Evolutionary conservation across 2,329 filamentous ascomycete species (phyloP).

Genomic region (Sclerotinia subarctica): DNA sequence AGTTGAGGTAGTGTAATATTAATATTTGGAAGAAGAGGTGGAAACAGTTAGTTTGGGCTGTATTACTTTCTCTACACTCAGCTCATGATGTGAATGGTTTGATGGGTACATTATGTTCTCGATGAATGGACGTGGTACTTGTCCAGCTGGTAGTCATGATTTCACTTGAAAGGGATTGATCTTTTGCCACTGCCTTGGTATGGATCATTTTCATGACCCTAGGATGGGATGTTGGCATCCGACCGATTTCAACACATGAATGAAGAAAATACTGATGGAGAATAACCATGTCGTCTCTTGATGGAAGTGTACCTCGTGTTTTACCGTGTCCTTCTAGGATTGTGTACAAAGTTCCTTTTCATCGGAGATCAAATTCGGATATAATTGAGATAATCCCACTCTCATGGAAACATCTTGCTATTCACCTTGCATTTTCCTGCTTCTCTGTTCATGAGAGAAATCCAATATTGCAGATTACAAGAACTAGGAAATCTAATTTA

Average conservation of each 20-base stretch:
- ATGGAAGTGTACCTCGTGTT: not conserved
- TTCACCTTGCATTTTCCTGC: too few relatives aligned
- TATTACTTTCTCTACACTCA: not conserved
- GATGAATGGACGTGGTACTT: not conserved
- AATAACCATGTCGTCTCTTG: not conserved
- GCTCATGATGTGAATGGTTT: not conserved
- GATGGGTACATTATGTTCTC: not conserved
- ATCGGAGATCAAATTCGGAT: not conserved
- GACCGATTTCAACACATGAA: too few relatives aligned
- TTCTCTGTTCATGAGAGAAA: not conserved
- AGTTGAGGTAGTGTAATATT: not conserved
- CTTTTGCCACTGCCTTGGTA: too few relatives aligned
- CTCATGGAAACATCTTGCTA: too few relatives aligned
- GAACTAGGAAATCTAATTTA: not conserved
- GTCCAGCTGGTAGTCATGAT: not conserved
- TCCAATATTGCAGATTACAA: not conserved
- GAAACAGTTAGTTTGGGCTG: rapidly evolving
- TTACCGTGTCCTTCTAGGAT: too few relatives aligned
- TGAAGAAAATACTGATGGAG: not conserved
- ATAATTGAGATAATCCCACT: not conserved
- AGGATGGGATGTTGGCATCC: not conserved
- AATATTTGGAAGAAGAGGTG: not conserved
- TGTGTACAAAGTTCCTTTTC: not conserved
- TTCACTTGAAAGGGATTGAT: too few relatives aligned
- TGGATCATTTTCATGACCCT: too few relatives aligned